These are phyloP conservation scores for Phytopythium mirpurense DNA, from an alignment of 352 stramenopile species.

Conservation along the genomic window DNA sequence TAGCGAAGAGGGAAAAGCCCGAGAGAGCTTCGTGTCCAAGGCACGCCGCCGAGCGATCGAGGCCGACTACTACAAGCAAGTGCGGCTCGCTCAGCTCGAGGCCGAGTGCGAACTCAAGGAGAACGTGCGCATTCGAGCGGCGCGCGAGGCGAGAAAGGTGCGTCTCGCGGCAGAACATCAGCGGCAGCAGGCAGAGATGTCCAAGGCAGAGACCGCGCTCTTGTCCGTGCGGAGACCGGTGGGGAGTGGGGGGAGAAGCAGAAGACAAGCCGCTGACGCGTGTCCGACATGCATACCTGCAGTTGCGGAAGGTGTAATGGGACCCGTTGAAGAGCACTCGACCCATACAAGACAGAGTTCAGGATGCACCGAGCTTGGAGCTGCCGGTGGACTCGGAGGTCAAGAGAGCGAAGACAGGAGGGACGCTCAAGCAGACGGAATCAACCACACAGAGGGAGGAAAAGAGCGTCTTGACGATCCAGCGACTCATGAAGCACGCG, in stretches of 20 bases:
- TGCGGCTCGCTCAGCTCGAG: conserved; percentile 60
- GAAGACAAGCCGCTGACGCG: no score
- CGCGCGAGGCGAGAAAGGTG: conserved; percentile 27
- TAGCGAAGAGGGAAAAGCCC: conserved; percentile 1
- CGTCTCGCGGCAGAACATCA: conserved; percentile 13
- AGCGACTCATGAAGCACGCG: neutral
- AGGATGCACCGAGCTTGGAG: neutral
- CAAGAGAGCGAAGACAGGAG: neutral
- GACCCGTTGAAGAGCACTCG: neutral
- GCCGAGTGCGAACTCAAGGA: conserved; percentile 72
- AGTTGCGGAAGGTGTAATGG: no score
- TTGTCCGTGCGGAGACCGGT: neutral
- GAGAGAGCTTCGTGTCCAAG: conserved; percentile 55
- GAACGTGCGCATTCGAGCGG: conserved; percentile 59
- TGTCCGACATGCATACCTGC: no score
- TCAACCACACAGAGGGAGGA: neutral
- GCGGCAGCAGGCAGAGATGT: conserved; percentile 11
- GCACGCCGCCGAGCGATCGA: conserved; percentile 44
- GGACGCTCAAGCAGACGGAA: neutral
- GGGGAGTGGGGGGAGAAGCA: neutral
- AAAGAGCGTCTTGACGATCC: neutral
- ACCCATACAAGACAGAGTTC: neutral
- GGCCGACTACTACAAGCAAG: conserved; percentile 61
- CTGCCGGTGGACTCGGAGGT: neutral
- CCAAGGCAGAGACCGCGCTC: neutral